Conservation (phyloP, 441 rosid genomes). For the Macaranga tanarius region DNA sequence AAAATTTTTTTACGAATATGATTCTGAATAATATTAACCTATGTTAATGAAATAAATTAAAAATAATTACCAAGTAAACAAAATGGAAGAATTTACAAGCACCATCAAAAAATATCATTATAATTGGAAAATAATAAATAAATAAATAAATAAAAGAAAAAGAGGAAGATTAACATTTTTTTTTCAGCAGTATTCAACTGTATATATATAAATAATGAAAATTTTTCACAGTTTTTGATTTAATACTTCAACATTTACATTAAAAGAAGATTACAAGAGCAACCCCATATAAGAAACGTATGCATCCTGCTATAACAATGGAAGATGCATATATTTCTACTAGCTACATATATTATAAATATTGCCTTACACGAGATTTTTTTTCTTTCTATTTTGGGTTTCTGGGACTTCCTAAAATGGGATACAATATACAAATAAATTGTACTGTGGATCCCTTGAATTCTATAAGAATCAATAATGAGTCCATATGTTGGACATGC, state of each 20-base stretch:
- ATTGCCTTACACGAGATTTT: neutral
- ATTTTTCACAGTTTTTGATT: neutral
- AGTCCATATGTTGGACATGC: conserved; percentile 43
- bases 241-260: neutral
- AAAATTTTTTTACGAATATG: too few species aligned
- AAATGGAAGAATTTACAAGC: too few species aligned
- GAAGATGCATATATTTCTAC: neutral
- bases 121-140: too few species aligned
- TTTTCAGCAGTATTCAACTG: too few species aligned
- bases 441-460: neutral
- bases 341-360: neutral
- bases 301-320: neutral
- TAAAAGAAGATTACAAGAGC: neutral
- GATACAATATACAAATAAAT: neutral
- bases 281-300: neutral
- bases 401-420: neutral
- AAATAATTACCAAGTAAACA: too few species aligned
- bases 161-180: too few species aligned
- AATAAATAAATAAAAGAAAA: too few species aligned
- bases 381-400: neutral
- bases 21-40: too few species aligned
- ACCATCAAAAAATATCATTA: too few species aligned
- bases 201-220: neutral
- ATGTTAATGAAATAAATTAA: too few species aligned
- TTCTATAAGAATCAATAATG: conserved; percentile 18